phyloP scores from a whole-genome alignment of 192 early-diverging fungal genomes.

The Backusella morwellensis region DNA sequence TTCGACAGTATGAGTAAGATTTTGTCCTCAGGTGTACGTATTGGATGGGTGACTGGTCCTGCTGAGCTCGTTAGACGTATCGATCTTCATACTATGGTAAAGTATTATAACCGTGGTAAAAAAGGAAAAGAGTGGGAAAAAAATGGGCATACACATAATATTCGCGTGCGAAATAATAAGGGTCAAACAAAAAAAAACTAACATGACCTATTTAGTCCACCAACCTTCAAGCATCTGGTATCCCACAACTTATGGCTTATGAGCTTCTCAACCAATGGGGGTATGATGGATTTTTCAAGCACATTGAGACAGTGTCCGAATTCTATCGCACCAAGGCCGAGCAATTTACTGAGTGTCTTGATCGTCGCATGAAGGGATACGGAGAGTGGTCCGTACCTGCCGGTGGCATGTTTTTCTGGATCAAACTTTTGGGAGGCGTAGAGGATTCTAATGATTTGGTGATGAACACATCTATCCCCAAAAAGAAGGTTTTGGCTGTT shows the following conservation, averaged over 20 bases:
- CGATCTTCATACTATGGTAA: conserved; percentile 66
- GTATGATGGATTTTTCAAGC: conserved; percentile 72
- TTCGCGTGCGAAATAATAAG: background rate
- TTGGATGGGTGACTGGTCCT: conserved; percentile 77
- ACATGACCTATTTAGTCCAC: conserved; percentile 54
- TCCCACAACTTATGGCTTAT: conserved; percentile 76
- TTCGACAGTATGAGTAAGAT: conserved; percentile 95
- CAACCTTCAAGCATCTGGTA: conserved; percentile 80
- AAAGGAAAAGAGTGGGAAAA: background rate
- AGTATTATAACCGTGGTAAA: background rate
- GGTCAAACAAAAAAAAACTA: background rate
- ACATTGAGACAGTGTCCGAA: conserved; percentile 62
- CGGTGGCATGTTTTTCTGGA: conserved; percentile 81
- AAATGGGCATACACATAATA: background rate
- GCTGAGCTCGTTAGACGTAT: conserved; percentile 75
- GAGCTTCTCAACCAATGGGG: conserved; percentile 78
- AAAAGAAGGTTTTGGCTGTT: conserved; percentile 65
- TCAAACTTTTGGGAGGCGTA: conserved; percentile 51
- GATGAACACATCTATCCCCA: conserved; percentile 58
- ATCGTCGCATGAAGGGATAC: conserved; percentile 58
- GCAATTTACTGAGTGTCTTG: conserved; percentile 60
- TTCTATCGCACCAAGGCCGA: conserved; percentile 77
- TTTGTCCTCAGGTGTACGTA: conserved; percentile 80
- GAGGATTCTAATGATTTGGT: conserved; percentile 56
- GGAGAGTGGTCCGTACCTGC: conserved; percentile 60